A percentile compares a stretch with the other conserved stretches of the same genome.
phyloP scores from a whole-genome alignment of 208 protist genomes.

The Porcisia deanei region DNA sequence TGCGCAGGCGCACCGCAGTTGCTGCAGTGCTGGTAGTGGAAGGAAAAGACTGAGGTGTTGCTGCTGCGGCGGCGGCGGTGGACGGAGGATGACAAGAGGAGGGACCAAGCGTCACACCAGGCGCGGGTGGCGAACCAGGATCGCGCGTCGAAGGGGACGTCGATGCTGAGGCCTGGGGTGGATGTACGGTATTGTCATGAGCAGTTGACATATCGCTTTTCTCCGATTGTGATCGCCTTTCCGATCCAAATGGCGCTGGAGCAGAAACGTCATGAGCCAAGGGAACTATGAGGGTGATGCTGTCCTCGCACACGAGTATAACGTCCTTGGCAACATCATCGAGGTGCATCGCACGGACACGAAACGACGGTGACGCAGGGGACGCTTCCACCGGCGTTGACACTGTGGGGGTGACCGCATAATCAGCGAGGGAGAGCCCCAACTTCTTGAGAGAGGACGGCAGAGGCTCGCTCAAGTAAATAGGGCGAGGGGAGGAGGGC shows the following conservation, averaged over 20 bases:
- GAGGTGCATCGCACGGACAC: conserved; percentile 35
- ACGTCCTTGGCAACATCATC: conserved; percentile 63
- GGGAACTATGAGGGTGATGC: conserved; percentile 30
- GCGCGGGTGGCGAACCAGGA: background rate
- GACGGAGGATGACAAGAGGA: background rate
- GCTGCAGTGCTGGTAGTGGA: background rate
- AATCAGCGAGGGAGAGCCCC: background rate
- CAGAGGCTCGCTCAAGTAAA: conserved; percentile 4
- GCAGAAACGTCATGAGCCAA: conserved; percentile 1
- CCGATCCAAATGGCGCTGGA: background rate
- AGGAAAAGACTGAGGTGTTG: background rate
- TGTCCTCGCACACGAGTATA: conserved; percentile 45
- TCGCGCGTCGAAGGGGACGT: background rate
- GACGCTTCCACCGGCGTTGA: background rate
- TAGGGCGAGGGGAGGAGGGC: background rate
- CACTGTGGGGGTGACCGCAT: background rate
- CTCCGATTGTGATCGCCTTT: background rate
- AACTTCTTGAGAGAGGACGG: conserved; percentile 1
- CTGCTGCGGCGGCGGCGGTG: background rate
- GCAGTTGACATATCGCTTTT: background rate
- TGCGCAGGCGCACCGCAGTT: conserved; percentile 25
- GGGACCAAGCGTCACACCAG: background rate
- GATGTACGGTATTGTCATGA: background rate
- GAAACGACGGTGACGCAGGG: conserved; percentile 16
- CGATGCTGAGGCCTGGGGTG: background rate